Evolutionary conservation across 768 basidiomycete species (phyloP).

Genomic region (Sistotremastrum suecicum): DNA sequence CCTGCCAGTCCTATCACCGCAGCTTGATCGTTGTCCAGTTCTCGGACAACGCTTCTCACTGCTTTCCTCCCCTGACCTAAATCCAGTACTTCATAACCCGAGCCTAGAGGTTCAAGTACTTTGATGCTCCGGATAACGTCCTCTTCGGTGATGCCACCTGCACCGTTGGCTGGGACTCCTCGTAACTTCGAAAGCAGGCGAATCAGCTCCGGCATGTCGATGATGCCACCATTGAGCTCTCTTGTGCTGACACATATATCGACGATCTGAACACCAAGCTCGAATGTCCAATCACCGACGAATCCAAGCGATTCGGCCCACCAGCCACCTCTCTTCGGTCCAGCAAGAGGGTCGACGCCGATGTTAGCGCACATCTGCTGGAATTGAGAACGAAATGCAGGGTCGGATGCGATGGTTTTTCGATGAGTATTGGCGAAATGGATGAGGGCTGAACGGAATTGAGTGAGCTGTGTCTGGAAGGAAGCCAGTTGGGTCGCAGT

Average conservation of each 20-base stretch:
- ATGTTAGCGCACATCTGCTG: conserved; percentile 93
- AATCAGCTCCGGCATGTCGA: conserved; percentile 77
- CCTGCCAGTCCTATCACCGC: conserved; percentile 65
- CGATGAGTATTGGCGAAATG: conserved; percentile 77
- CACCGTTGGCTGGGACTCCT: conserved; percentile 24
- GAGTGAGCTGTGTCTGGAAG: conserved; percentile 67
- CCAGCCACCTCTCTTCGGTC: conserved; percentile 74
- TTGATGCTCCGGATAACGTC: conserved; percentile 76
- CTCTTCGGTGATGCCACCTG: conserved; percentile 66
- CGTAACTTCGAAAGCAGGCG: conserved; percentile 65
- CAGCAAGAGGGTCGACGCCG: conserved; percentile 88
- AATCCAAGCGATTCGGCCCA: conserved; percentile 76
- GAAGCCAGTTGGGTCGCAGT: conserved; percentile 63
- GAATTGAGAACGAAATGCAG: conserved; percentile 81
- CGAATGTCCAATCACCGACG: conserved; percentile 90
- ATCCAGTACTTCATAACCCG: conserved; percentile 83
- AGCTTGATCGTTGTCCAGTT: conserved; percentile 83
- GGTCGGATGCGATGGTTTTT: conserved; percentile 69
- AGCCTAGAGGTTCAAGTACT: conserved; percentile 74
- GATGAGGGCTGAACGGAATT: conserved; percentile 69
- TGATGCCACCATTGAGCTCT: conserved; percentile 83
- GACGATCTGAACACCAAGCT: conserved; percentile 90
- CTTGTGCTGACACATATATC: conserved; percentile 82
- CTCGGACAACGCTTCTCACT: conserved; percentile 81
- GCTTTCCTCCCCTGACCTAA: conserved; percentile 56